These are phyloP conservation scores for Fusarium sororula DNA, from an alignment of 2,329 filamentous ascomycete genomes.

Conservation along the genomic window DNA sequence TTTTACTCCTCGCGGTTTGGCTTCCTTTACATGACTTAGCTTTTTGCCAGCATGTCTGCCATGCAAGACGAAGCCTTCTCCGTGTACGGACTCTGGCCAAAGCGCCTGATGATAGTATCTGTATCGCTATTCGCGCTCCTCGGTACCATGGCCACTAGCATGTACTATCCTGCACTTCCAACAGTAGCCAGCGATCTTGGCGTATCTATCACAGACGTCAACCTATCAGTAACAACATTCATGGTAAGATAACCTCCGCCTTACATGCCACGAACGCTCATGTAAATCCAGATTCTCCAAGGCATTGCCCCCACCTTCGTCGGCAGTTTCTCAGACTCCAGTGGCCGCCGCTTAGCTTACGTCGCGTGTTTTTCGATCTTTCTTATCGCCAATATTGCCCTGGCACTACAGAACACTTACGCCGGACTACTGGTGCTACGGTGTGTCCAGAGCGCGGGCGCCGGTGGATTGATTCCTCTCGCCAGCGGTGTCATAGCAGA, in stretches of 20 bases:
- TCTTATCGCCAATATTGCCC: background rate
- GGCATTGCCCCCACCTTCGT: background rate
- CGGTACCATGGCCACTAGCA: background rate
- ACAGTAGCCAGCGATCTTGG: background rate
- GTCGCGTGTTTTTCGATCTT: background rate
- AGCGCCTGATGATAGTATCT: background rate
- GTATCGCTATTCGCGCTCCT: background rate
- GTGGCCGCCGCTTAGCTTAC: background rate
- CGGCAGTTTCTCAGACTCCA: background rate
- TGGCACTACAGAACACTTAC: background rate
- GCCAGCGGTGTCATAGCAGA: background rate
- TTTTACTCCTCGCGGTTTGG: background rate
- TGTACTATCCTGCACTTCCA: background rate
- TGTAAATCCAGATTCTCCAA: background rate
- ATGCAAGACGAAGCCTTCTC: background rate
- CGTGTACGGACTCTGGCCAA: background rate
- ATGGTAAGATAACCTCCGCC: background rate
- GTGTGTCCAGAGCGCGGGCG: background rate
- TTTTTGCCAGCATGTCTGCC: background rate
- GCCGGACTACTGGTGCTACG: background rate
- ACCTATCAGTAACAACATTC: background rate
- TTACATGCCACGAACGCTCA: background rate
- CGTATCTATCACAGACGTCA: background rate
- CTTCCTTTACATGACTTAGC: accelerated
- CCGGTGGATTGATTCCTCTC: background rate